Base-by-base conservation (phyloP, 441 rosid genomes). In the Gossypium davidsonii region DNA sequence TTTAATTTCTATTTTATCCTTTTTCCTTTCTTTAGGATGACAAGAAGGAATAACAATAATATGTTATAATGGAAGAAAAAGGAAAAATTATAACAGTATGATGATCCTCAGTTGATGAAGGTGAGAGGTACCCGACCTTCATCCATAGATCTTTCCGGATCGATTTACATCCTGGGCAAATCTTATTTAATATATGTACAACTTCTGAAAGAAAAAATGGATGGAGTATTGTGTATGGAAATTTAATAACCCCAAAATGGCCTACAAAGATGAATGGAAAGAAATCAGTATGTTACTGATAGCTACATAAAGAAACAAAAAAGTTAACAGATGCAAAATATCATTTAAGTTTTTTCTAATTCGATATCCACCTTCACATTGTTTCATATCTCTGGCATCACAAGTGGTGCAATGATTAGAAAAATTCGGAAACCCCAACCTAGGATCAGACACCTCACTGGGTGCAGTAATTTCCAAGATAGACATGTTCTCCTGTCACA, bases 101-200 rank as follows among this genome's bases (percentile, higher is more conserved):
- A 63, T 44, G 56, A 42, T 44, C 61, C 39, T 49, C 26, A 61
- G 51, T 55, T 69, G 34, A 57, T 25, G 26, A 67, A 67, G 31
- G 52, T 39, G 23, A 37, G 78, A 70, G 83, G 73, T 74, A 79
- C 79, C 87, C 79, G 80, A 90, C 98, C 99, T 91, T 91, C 78
- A 72, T 77, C 80, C 78, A 74, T 67, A 75, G 39, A 73, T 87
- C 87, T 79, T 87, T 82, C 78, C 90, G 78, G 28, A 87, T 60
- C 74, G 96, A 81, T 85, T 88, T 91, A 84, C 98, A 96, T 48
- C 89, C 90, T 5, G 99, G 98, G 72, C 99, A 96, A 73, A 88
- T 78, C 78, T 86, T 86, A 73, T 96, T 96, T 67, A 96, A 66
- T 67, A 96, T 66, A 28, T 86, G 75, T 5, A 83, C 88, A 74